phyloP scores from a whole-genome alignment of 345 rosid species.

The Erysimum cheiranthoides region DNA sequence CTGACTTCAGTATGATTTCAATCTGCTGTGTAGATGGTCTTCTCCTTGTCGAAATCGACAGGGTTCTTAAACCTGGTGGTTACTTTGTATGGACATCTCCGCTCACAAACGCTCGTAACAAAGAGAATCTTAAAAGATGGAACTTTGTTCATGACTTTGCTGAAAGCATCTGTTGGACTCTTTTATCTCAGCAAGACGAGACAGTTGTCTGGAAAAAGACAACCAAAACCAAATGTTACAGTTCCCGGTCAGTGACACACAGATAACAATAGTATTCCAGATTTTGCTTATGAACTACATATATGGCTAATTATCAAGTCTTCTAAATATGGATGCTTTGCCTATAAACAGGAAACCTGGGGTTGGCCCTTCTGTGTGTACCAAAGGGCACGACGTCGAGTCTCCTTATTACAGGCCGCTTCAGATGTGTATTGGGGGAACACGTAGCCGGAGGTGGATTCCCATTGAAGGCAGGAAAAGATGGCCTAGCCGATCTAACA shows the following conservation, averaged over 20 bases:
- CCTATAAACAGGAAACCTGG: slow-evolving; percentile 71
- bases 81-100: slow-evolving; percentile 99
- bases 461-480: slow-evolving; percentile 75
- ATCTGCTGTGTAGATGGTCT: slow-evolving; percentile 65
- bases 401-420: slow-evolving; percentile 90
- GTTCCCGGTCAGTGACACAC: slow-evolving; percentile 64
- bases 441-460: slow-evolving; percentile 82
- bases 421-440: slow-evolving; percentile 86
- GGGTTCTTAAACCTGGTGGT: slow-evolving; percentile 96
- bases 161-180: slow-evolving; percentile 88
- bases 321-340: slow-evolving; percentile 9
- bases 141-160: slow-evolving; percentile 71
- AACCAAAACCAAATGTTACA: slow-evolving; percentile 69
- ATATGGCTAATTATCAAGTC: slow-evolving; percentile 26
- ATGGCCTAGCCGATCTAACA: slow-evolving; percentile 87
- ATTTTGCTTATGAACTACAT: slow-evolving; percentile 40
- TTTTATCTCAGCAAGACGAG: slow-evolving; percentile 89
- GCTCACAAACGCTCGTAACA: slow-evolving; percentile 77
- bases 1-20: background rate
- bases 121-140: slow-evolving; percentile 74
- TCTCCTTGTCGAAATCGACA: slow-evolving; percentile 81
- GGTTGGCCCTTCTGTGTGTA: slow-evolving; percentile 73
- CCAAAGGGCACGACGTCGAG: slow-evolving; percentile 82
- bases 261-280: background rate
- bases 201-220: slow-evolving; percentile 98